A percentile compares a stretch with the other conserved stretches of the same genome.
Evolutionary conservation across 495 filamentous ascomycete genomes (phyloP).

Genomic region (Trichoderma parareesei): DNA sequence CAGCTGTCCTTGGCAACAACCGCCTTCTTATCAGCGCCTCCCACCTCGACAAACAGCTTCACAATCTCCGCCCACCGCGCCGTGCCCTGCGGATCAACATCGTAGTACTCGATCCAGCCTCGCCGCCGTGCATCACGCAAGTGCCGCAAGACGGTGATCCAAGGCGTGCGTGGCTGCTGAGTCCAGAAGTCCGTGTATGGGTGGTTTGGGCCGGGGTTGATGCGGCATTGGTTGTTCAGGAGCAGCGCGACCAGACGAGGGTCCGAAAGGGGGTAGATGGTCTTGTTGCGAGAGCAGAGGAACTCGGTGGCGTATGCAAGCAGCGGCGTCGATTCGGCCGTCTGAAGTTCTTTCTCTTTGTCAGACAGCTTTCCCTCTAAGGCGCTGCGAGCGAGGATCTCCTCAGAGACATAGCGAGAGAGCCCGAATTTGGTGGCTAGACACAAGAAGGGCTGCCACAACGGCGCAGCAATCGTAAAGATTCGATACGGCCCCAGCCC

Average conservation of each 20-base stretch:
- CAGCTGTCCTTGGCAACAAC: conserved; percentile 6
- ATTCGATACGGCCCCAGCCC: conserved; percentile 14
- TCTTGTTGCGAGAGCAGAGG: conserved; percentile 12
- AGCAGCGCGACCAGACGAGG: conserved; percentile 2
- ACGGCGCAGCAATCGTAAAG: conserved; percentile 10
- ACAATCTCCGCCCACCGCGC: conserved; percentile 14
- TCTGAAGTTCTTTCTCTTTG: neutral
- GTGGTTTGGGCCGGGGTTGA: conserved; percentile 1
- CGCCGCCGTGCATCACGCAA: conserved; percentile 14
- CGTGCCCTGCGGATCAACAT: conserved; percentile 13
- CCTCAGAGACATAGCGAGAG: conserved; percentile 10
- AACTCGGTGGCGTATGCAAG: conserved; percentile 15
- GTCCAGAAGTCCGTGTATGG: neutral
- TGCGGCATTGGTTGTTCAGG: conserved; percentile 1
- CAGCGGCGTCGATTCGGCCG: conserved; percentile 12
- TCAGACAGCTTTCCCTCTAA: neutral
- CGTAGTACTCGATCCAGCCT: conserved; percentile 15
- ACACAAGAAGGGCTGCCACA: conserved; percentile 16
- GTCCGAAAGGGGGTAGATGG: conserved; percentile 15
- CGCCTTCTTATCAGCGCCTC: conserved; percentile 1
- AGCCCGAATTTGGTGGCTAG: conserved; percentile 17
- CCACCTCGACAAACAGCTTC: conserved; percentile 4
- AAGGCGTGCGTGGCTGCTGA: conserved; percentile 12
- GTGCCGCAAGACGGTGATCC: conserved; percentile 13
- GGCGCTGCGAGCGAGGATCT: conserved; percentile 1